phyloP scores from a whole-genome alignment of 257 asterid species.

The Knoxia roxburghii region DNA sequence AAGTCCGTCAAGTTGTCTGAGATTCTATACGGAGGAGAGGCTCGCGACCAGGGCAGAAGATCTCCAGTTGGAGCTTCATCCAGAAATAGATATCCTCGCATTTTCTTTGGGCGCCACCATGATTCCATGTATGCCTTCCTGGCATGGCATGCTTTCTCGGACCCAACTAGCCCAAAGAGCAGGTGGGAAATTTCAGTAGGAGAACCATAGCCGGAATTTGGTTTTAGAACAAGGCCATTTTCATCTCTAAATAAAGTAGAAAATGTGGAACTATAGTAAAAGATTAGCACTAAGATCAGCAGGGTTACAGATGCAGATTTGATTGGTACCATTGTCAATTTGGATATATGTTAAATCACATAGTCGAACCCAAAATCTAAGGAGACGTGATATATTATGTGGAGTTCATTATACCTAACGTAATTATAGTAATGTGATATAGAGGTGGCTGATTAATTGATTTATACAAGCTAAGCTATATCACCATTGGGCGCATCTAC shows the following conservation, averaged over 20 bases:
- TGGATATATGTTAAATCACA: neutral
- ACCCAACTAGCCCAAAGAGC: slow-evolving; percentile 52
- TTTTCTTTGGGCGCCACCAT: slow-evolving; percentile 66
- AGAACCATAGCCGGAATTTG: neutral
- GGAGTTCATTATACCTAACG: no score
- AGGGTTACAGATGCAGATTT: neutral
- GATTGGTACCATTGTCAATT: neutral
- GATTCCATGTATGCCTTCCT: slow-evolving; percentile 48
- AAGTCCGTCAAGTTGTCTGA: slow-evolving; percentile 33
- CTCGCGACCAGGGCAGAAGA: slow-evolving; percentile 52
- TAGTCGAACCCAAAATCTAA: no score
- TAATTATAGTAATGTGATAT: no score
- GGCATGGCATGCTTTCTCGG: slow-evolving; percentile 38
- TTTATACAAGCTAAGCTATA: no score
- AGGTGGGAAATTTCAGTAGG: slow-evolving; percentile 41
- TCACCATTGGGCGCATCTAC: no score
- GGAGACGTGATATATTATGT: no score
- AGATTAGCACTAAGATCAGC: neutral
- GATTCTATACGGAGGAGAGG: slow-evolving; percentile 49
- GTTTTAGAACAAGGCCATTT: neutral
- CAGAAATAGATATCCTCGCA: slow-evolving; percentile 41
- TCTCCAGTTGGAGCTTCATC: slow-evolving; percentile 33
- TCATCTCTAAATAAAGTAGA: neutral
- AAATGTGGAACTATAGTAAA: neutral
- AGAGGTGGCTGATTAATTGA: no score